A percentile compares a stretch with the other conserved stretches of the same genome.
phyloP scores from a whole-genome alignment of 2,329 filamentous ascomycete genomes.

The Paraphaeosphaeria minitans region DNA sequence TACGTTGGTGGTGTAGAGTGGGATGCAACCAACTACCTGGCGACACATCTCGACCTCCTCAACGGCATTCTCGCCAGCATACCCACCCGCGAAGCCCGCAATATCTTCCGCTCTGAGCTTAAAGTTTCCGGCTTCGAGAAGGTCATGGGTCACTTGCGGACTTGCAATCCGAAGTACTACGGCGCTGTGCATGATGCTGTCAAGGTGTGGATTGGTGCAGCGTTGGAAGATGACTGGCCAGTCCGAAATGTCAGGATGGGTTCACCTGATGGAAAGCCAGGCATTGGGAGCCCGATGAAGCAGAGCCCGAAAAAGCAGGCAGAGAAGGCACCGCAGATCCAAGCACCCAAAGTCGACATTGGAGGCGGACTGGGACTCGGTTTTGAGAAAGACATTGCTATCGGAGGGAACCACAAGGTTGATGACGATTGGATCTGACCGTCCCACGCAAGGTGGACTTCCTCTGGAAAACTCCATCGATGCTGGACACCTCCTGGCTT shows the following conservation, averaged over 20 bases:
- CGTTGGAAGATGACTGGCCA: slow-evolving; percentile 85
- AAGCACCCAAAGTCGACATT: slow-evolving; percentile 46
- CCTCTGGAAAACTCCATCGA: not conserved
- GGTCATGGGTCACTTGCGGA: slow-evolving; percentile 79
- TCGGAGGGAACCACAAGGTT: slow-evolving; percentile 24
- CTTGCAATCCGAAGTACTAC: slow-evolving; percentile 98
- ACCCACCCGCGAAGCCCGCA: slow-evolving; percentile 71
- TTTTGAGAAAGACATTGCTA: slow-evolving; percentile 38
- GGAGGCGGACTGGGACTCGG: slow-evolving; percentile 33
- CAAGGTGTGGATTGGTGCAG: slow-evolving; percentile 87
- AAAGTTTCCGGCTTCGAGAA: slow-evolving; percentile 89
- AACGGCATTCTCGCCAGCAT: slow-evolving; percentile 89
- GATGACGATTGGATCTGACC: slow-evolving; percentile 43
- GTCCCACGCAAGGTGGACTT: not conserved
- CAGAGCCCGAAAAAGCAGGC: slow-evolving; percentile 51
- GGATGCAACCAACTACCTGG: slow-evolving; percentile 97
- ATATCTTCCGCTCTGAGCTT: slow-evolving; percentile 76
- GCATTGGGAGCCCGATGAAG: slow-evolving; percentile 38
- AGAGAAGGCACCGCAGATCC: slow-evolving; percentile 44
- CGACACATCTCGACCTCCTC: slow-evolving; percentile 87
- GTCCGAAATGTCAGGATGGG: slow-evolving; percentile 80
- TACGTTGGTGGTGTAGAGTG: slow-evolving; percentile 98
- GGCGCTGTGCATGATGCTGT: slow-evolving; percentile 87
- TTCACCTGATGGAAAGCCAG: slow-evolving; percentile 46
- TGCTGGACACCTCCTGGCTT: not conserved